Evolutionary conservation across 805 yeast species (phyloP).

Genomic region (Yarrowia porcina): DNA sequence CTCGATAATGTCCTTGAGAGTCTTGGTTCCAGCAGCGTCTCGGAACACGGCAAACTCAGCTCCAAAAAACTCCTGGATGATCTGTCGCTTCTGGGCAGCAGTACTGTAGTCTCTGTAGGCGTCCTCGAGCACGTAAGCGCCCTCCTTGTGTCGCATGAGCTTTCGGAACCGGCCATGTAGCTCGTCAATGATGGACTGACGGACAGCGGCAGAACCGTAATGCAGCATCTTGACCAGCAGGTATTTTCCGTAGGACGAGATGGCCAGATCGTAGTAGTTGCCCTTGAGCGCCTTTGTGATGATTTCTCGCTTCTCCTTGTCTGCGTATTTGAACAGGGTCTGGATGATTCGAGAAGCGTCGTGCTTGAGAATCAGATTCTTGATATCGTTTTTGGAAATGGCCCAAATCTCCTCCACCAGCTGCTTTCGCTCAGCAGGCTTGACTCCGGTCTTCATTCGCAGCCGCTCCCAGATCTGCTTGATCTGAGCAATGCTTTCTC

Average conservation of each 20-base stretch:
- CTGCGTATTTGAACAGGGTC: conserved; percentile 81
- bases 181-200: conserved; percentile 73
- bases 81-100: conserved; percentile 79
- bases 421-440: conserved; percentile 71
- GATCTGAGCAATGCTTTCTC: conserved; percentile 76
- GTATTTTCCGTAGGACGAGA: conserved; percentile 92
- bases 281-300: conserved; percentile 71
- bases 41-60: conserved; percentile 88
- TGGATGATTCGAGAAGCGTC: conserved; percentile 96
- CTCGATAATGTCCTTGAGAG: conserved; percentile 60
- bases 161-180: conserved; percentile 88
- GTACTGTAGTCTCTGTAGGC: conserved; percentile 79
- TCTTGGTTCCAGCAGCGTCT: conserved; percentile 61
- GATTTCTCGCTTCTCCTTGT: conserved; percentile 70
- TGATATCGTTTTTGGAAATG: conserved; percentile 67
- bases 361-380: conserved; percentile 87
- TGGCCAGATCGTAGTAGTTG: conserved; percentile 74
- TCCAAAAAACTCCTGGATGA: conserved; percentile 96
- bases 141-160: conserved; percentile 94
- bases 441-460: conserved; percentile 78
- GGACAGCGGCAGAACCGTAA: conserved; percentile 81
- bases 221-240: conserved; percentile 82
- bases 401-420: conserved; percentile 83
- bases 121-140: conserved; percentile 97
- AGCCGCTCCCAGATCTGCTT: conserved; percentile 87